Base-by-base conservation (phyloP, 73 alveolate genomes). In the Tetrahymena thermophila region DNA sequence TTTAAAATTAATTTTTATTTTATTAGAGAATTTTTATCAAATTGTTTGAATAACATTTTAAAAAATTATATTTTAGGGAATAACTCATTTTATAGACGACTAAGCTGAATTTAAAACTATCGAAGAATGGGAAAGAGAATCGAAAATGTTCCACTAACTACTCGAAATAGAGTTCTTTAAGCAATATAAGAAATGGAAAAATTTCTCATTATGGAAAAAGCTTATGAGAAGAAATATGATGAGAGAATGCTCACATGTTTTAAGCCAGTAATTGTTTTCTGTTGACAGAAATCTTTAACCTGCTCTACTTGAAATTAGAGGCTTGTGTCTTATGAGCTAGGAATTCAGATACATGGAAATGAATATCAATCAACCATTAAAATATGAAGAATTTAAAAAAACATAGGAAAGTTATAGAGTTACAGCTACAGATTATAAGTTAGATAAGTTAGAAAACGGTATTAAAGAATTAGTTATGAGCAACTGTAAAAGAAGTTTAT, bases 111-210 rank as follows among this genome's bases (percentile, higher is more conserved):
- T 98, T 84, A 84, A 97, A 94, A 85, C 99, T 0, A 96, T 98
- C 28, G 98, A 97, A 42, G 99, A 98, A 71, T 98, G 98, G 99
- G 98, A 97, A 96, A 94, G 99, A 94, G 99, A 98, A 94, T 96
- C 95, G 23, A 96, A 96, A 93, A 96, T 98, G 43, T 98, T 85
- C 96, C 94, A 95, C 50, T 94, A 96, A 55, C 96, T 98, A 34
- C 83, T 97, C 71, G 96, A 97, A 34, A 98, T 98, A 89, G 95
- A 94, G 16, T 97, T 98, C 97, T 98, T 98, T 94, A 94, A 96
- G 85, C 96, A 97, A 84, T 98, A 97, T 94, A 94, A 96, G 56
- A 94, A 95, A 37, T 97, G 99, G 99, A 98, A 98, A 94, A 96
- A 97, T 28, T 98, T 98, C 96, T 96, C 98, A 5, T 97, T 98